phyloP scores from a whole-genome alignment of 106 monocot genomes.

The Posidonia australis region DNA sequence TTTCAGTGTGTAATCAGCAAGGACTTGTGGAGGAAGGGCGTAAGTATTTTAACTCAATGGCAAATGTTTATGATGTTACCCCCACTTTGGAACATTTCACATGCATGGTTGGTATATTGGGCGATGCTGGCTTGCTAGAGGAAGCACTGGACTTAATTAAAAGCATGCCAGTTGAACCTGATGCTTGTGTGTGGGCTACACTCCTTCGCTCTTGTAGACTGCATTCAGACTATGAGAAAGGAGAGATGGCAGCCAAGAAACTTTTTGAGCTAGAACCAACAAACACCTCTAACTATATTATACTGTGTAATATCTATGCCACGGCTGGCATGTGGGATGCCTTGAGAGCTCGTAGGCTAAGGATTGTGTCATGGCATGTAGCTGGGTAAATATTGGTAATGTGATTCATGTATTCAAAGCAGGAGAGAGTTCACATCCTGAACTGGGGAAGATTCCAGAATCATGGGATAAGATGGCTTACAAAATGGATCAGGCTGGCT shows the following conservation, averaged over 20 bases:
- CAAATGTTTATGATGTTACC: conserved; percentile 26
- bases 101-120: conserved; percentile 55
- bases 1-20: conserved; percentile 47
- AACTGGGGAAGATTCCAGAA: conserved; percentile 25
- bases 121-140: conserved; percentile 39
- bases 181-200: conserved; percentile 58
- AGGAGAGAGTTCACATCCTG: conserved; percentile 37
- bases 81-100: conserved; percentile 51
- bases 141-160: conserved; percentile 40
- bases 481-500: conserved; percentile 26
- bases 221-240: conserved; percentile 43
- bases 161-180: conserved; percentile 49
- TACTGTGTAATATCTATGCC: conserved; percentile 44
- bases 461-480: conserved; percentile 31
- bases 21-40: conserved; percentile 32
- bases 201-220: conserved; percentile 42
- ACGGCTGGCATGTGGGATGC: conserved; percentile 43
- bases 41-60: conserved; percentile 35
- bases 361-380: conserved; percentile 25
- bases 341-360: conserved; percentile 33
- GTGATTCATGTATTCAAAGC: conserved; percentile 42
- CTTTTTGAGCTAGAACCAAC: conserved; percentile 47
- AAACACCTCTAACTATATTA: conserved; percentile 40
- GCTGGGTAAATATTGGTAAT: conserved; percentile 29
- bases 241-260: conserved; percentile 34